Percentiles rank a stretch among this genome's conserved stretches.
phyloP scores from a whole-genome alignment of 176 grass and related monocot species.

The Areca catechu region DNA sequence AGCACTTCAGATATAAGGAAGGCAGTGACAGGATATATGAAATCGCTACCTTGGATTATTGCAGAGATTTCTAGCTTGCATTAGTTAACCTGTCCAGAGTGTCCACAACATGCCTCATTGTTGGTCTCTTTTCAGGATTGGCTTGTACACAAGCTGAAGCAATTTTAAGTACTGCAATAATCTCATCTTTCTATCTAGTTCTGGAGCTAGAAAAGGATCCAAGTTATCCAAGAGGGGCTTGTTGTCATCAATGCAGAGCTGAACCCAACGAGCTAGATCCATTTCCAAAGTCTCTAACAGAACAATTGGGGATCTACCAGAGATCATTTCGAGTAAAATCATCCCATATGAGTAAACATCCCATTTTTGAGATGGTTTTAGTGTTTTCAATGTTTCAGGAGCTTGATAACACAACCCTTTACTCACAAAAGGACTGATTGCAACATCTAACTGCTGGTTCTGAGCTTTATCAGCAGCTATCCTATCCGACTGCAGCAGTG shows the following conservation, averaged over 20 bases:
- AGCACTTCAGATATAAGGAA: too few relatives aligned
- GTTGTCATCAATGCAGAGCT: conserved; percentile 79
- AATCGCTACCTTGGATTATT: too few relatives aligned
- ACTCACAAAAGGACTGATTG: conserved; percentile 41
- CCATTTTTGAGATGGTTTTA: conserved; percentile 99
- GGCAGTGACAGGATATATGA: too few relatives aligned
- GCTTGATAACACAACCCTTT: conserved; percentile 75
- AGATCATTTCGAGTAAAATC: conserved; percentile 79
- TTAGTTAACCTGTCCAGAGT: conserved; percentile 32
- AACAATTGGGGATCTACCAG: conserved; percentile 38
- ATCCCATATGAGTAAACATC: conserved; percentile 83
- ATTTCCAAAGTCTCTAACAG: conserved; percentile 69
- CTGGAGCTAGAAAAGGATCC: conserved; percentile 47
- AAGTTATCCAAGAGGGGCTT: conserved; percentile 57
- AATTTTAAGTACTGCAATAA: conserved; percentile 59
- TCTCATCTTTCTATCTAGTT: conserved; percentile 59
- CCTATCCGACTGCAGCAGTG: conserved; percentile 39
- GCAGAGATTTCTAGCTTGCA: background rate
- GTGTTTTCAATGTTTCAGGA: conserved; percentile 61
- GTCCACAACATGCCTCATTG: conserved; percentile 52
- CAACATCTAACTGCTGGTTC: conserved; percentile 46
- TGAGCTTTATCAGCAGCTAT: conserved; percentile 35
- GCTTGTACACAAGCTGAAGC: conserved; percentile 60
- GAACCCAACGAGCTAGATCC: conserved; percentile 80
- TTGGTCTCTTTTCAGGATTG: conserved; percentile 57